Evolutionary conservation across 768 basidiomycete genomes (phyloP).

Genomic region (Lentinus brumalis): DNA sequence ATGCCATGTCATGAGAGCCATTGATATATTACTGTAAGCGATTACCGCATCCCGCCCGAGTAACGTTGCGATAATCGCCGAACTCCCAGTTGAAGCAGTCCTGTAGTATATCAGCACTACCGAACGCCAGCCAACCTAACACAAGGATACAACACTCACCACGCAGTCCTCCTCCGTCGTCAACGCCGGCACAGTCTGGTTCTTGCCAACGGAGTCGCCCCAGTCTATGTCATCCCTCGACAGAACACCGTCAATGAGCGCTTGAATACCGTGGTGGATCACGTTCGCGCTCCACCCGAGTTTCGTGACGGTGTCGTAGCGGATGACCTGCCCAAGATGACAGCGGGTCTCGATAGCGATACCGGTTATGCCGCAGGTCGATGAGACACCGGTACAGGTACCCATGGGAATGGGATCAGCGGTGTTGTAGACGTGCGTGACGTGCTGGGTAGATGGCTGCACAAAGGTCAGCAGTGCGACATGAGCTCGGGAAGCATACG

Average conservation of each 20-base stretch:
- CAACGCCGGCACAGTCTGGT: slow-evolving; percentile 46
- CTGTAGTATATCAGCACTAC: slow-evolving; percentile 33
- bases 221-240: slow-evolving; percentile 40
- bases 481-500: slow-evolving; percentile 23
- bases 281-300: slow-evolving; percentile 79
- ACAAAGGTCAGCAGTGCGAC: neutral
- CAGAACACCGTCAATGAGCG: slow-evolving; percentile 68
- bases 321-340: slow-evolving; percentile 80
- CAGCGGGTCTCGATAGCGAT: slow-evolving; percentile 88
- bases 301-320: slow-evolving; percentile 85
- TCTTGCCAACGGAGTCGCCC: slow-evolving; percentile 25
- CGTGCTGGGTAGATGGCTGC: slow-evolving; percentile 69
- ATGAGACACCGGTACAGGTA: slow-evolving; percentile 73
- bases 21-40: neutral
- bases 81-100: slow-evolving; percentile 79
- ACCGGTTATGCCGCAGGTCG: slow-evolving; percentile 79
- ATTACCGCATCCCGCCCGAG: slow-evolving; percentile 1
- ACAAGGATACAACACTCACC: slow-evolving; percentile 38
- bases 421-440: slow-evolving; percentile 90
- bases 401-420: slow-evolving; percentile 94
- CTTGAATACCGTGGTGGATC: slow-evolving; percentile 69
- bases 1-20: neutral
- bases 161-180: slow-evolving; percentile 65
- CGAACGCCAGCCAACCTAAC: neutral
- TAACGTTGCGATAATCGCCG: slow-evolving; percentile 40